Evolutionary conservation across 306 rosid species (phyloP).

Genomic region (Cyclanthera cordifolia): DNA sequence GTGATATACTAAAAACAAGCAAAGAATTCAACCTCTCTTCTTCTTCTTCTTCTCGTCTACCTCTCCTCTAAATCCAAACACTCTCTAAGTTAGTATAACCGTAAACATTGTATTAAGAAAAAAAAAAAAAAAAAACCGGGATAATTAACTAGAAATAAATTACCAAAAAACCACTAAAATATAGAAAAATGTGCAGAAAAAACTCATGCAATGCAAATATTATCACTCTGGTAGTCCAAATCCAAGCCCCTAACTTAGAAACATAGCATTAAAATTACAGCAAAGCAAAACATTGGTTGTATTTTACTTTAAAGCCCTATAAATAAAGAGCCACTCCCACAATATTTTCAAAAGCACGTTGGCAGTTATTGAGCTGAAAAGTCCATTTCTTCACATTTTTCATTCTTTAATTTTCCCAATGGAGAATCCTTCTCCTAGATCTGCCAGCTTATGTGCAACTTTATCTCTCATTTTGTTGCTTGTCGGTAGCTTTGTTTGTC

Average conservation of each 20-base stretch:
- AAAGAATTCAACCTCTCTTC: too few relatives aligned
- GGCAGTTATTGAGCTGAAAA: neutral
- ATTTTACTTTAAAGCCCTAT: constrained; percentile 4
- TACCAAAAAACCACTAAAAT: neutral
- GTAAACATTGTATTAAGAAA: too few relatives aligned
- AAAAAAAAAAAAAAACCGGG: too few relatives aligned
- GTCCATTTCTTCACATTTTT: neutral
- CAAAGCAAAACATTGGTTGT: neutral
- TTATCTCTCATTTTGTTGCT: neutral
- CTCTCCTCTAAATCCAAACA: too few relatives aligned
- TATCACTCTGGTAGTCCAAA: neutral
- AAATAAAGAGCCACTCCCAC: neutral
- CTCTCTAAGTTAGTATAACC: too few relatives aligned
- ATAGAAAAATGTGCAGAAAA: neutral
- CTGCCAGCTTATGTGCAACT: neutral
- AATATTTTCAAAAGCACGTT: neutral
- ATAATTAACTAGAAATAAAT: too few relatives aligned
- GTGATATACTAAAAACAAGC: too few relatives aligned
- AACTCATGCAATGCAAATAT: neutral
- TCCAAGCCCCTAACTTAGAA: neutral
- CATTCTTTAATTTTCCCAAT: neutral
- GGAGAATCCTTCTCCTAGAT: neutral
- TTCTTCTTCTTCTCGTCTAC: too few relatives aligned
- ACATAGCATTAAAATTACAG: neutral
- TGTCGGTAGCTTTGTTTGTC: neutral